A percentile compares a stretch with the other conserved stretches of the same genome.
Evolutionary conservation across 2,329 filamentous ascomycete species (phyloP).

Genomic region (Epichloe baconii): DNA sequence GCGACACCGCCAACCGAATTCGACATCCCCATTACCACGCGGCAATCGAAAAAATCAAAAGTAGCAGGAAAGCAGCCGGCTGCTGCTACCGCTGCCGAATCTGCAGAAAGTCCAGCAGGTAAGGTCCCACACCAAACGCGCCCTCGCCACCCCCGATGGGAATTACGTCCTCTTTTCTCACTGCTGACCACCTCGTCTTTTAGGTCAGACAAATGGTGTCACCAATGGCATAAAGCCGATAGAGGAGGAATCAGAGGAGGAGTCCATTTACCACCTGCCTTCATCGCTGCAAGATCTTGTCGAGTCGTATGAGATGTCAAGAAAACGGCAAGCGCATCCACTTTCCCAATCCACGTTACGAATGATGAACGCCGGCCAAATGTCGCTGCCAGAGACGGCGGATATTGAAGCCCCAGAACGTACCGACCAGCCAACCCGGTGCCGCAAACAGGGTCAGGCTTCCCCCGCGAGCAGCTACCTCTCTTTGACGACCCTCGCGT

Average conservation of each 20-base stretch:
- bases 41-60: conserved; percentile 27
- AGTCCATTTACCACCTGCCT: conserved; percentile 88
- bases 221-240: conserved; percentile 37
- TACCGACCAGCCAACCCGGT: conserved; percentile 77
- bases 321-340: conserved; percentile 49
- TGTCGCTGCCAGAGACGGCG: conserved; percentile 56
- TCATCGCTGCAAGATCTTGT: conserved; percentile 79
- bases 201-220: conserved; percentile 35
- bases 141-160: not conserved
- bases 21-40: conserved; percentile 14
- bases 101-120: conserved; percentile 33
- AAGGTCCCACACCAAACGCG: conserved; percentile 7
- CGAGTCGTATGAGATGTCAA: conserved; percentile 78
- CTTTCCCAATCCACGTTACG: conserved; percentile 55
- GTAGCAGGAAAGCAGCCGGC: conserved; percentile 31
- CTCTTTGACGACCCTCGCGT: conserved; percentile 86
- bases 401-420: conserved; percentile 70
- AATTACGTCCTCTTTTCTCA: not conserved
- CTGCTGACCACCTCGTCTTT: not conserved
- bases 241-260: conserved; percentile 40
- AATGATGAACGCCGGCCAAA: conserved; percentile 64
- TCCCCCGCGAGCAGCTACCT: conserved; percentile 80
- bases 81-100: conserved; percentile 22
- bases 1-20: conserved; percentile 10
- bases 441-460: conserved; percentile 62